Conservation (phyloP, 2,329 filamentous ascomycete genomes). For the Coniochaeta hoffmannii region DNA sequence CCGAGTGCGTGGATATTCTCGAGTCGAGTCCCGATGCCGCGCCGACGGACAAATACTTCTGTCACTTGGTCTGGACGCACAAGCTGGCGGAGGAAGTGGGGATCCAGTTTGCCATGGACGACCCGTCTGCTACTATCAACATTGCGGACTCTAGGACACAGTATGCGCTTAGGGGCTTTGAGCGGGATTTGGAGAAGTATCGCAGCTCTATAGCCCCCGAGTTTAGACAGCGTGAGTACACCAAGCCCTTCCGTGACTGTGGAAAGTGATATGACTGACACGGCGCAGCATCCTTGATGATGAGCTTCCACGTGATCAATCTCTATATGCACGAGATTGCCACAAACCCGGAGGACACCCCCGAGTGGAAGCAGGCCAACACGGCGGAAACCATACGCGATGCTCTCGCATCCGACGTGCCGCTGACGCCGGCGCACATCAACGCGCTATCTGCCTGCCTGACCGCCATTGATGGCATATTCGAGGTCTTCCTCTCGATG, state of each 20-base stretch:
- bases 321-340: constrained; percentile 72
- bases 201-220: constrained; percentile 43
- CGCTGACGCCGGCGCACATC: constrained; percentile 51
- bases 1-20: constrained; percentile 50
- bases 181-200: constrained; percentile 57
- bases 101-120: constrained; percentile 59
- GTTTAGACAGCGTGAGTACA: constrained; percentile 47
- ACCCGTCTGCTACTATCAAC: constrained; percentile 44
- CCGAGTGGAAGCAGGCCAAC: constrained; percentile 42
- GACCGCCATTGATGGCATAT: constrained; percentile 56
- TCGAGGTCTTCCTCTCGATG: constrained; percentile 58
- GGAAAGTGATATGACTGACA: neutral
- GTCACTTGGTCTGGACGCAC: constrained; percentile 52
- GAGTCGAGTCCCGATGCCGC: constrained; percentile 46
- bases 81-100: constrained; percentile 62
- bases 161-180: constrained; percentile 56
- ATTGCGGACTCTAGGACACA: constrained; percentile 58
- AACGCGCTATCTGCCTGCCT: constrained; percentile 61
- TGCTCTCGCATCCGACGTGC: constrained; percentile 29
- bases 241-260: neutral
- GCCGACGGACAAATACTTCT: constrained; percentile 49
- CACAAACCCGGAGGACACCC: constrained; percentile 56
- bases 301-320: constrained; percentile 58
- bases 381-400: constrained; percentile 36
- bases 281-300: constrained; percentile 47